Evolutionary conservation across 768 basidiomycete species (phyloP), one percentile per base, ranked within the genome.

Genomic region (Favolaschia claudopus): DNA sequence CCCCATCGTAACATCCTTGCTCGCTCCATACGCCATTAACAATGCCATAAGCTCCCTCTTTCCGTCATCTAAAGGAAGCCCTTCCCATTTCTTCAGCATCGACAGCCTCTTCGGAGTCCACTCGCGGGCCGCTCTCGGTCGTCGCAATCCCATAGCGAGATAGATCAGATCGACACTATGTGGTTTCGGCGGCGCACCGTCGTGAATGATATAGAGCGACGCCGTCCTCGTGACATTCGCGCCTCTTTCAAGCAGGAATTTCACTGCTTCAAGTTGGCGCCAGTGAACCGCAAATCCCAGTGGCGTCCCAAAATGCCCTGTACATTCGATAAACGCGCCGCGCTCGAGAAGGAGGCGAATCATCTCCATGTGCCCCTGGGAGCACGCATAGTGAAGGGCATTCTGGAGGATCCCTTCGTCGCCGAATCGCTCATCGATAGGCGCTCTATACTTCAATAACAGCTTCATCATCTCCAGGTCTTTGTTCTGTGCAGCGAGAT

Each of bases 381-480:
- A 25, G 32, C 46, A 56, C 10, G 55, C 55, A 12, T 3, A 3
- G 19, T 56, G 55, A 22, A 48, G 39, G 0, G 39, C 31, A 5
- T 4, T 56, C 31, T 49, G 24, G 25, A 20, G 29, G 46, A 9
- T 22, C 7, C n/a, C 46, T 19, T 38, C 55, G n/a, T 24, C 12
- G 1, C 36, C 54, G 8, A 8, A 48, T 5, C 7, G 3, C 6
- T 13, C 8, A 25, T 56, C 45, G 6, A 56, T 15, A 0, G 44
- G 45, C 7, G 55, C 45, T 9, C 38, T 31, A 20, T 39, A 29
- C 25, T 56, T n/a, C 28, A 56, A 15, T 5, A 56, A 37, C 8
- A 56, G 37, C 29, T 29, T 38, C 54, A 55, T 55, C 34, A 47
- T 47, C 15, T 39, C 44, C 3, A 55, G 8, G 15, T 55, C 28